Evolutionary conservation across 2,329 filamentous ascomycete species (phyloP).

Genomic region (Aspergillus proliferans): DNA sequence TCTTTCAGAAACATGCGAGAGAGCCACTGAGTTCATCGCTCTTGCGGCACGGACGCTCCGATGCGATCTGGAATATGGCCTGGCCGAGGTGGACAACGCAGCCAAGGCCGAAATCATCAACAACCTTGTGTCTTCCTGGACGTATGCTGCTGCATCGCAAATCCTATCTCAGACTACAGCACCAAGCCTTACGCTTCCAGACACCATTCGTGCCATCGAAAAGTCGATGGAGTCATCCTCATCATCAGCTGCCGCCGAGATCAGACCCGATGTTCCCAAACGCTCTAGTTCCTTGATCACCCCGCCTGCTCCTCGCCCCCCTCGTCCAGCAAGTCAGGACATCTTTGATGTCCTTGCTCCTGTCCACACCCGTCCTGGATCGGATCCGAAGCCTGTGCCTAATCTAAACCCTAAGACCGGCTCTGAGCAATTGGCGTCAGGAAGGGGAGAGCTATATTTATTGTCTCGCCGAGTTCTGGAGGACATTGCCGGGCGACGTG

Average conservation of each 20-base stretch:
- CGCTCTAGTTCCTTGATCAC: constrained; percentile 35
- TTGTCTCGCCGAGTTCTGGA: constrained; percentile 76
- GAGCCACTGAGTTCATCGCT: constrained; percentile 78
- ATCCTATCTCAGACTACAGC: constrained; percentile 38
- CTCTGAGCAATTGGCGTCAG: constrained; percentile 73
- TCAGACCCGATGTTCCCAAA: constrained; percentile 26
- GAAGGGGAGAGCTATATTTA: constrained; percentile 73
- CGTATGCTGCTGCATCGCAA: constrained; percentile 39
- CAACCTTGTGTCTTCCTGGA: constrained; percentile 45
- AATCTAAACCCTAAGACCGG: constrained; percentile 47
- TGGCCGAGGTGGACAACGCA: constrained; percentile 36
- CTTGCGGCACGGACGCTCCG: constrained; percentile 73
- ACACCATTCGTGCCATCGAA: constrained; percentile 27
- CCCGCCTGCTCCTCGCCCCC: constrained; percentile 12
- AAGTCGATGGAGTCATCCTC: constrained; percentile 17
- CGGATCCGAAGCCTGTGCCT: constrained; percentile 40
- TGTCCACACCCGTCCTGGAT: constrained; percentile 38
- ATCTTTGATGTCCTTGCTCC: constrained; percentile 24
- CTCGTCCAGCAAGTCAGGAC: constrained; percentile 23
- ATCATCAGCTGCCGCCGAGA: constrained; percentile 14
- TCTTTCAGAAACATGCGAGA: constrained; percentile 78
- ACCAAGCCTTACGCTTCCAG: constrained; percentile 29
- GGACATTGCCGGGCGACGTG: constrained; percentile 61
- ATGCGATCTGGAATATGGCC: constrained; percentile 64
- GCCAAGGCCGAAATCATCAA: constrained; percentile 32